Evolutionary conservation across 2,329 filamentous ascomycete genomes (phyloP).

Genomic region (Teratosphaeria zuluensis): DNA sequence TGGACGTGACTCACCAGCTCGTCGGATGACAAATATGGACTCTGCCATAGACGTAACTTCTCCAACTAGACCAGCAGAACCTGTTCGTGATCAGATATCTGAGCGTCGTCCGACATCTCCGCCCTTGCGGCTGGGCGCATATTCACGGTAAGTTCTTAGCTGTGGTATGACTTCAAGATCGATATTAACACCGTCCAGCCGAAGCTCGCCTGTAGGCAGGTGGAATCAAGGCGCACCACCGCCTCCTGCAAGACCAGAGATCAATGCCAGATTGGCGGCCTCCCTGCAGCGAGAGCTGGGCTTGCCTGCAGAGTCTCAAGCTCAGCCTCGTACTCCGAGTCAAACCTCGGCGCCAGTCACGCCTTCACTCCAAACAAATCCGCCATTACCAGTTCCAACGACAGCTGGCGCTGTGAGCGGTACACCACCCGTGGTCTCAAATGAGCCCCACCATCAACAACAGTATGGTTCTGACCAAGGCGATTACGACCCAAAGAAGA

Average conservation of each 20-base stretch:
- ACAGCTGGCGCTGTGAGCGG: background rate
- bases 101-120: background rate
- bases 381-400: constrained; percentile 15
- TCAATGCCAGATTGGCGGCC: constrained; percentile 37
- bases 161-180: background rate
- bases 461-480: constrained; percentile 25
- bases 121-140: background rate
- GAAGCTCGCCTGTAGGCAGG: constrained; percentile 9
- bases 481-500: constrained; percentile 44
- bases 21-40: constrained; percentile 10
- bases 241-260: constrained; percentile 15
- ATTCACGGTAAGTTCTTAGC: constrained; percentile 1
- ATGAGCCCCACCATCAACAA: constrained; percentile 26
- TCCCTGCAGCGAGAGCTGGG: constrained; percentile 42
- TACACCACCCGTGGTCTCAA: constrained; percentile 20
- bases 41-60: constrained; percentile 10
- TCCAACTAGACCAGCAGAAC: background rate
- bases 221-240: constrained; percentile 5
- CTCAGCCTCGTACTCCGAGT: constrained; percentile 8
- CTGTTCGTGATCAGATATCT: background rate
- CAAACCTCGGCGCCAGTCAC: background rate
- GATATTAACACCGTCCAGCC: constrained; percentile 4
- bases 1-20: constrained; percentile 12
- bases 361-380: background rate
- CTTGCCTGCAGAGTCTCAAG: background rate